Base-by-base conservation (phyloP, 2,329 filamentous ascomycete genomes). In the Epichloe elymi region DNA sequence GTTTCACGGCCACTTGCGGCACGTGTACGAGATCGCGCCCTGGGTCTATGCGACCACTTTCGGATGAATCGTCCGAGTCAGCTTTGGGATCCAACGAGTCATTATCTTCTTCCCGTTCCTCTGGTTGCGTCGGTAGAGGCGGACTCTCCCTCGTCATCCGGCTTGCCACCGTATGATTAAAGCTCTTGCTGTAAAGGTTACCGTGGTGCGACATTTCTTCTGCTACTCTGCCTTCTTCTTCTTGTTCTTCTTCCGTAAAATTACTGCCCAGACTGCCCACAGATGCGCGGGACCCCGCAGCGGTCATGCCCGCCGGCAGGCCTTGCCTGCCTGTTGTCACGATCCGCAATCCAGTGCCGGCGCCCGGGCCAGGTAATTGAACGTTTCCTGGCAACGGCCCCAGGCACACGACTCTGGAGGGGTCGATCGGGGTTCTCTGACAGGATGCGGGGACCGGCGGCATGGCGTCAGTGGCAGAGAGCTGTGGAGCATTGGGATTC, bases 241-340 rank as follows among this genome's bases (percentile, higher is more conserved):
- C 73, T 8, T 76, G 70, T 54, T 80, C 74, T 23, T 79, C 73
- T 10, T 76, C 70, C 0, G 77, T 80, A 56, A 71, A 80, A 52
- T 80, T 78, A 59, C 77, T 80, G 19, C 76, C 76, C 7, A 80
- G 60, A 2, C 75, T 79, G 51, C 44, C 53, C 54, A 63, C 45
- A 51, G 65, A 52, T 50, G 56, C 43, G 12, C 51, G 48, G 12
- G 55, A 54, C 8, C 54, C 43, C 0, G 55, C 44, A 23, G 52
- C 52, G 8, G 56, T 50, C 8, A 51, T 38, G 17, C 48, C 30
- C 3, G 38, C 23, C 14, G 54, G 44, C 17, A 40, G 38, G 44
- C 47, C 45, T 19, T 42, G 47, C 30, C 48, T 52, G 33, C 51
- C 55, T 12, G 49, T 37, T 39, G 42, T 49, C 15, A 44, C 49